Evolutionary conservation across 2,329 filamentous ascomycete genomes (phyloP), one percentile per base, ranked within the genome.

Genomic region (Aspergillus oerlinghausenensis): DNA sequence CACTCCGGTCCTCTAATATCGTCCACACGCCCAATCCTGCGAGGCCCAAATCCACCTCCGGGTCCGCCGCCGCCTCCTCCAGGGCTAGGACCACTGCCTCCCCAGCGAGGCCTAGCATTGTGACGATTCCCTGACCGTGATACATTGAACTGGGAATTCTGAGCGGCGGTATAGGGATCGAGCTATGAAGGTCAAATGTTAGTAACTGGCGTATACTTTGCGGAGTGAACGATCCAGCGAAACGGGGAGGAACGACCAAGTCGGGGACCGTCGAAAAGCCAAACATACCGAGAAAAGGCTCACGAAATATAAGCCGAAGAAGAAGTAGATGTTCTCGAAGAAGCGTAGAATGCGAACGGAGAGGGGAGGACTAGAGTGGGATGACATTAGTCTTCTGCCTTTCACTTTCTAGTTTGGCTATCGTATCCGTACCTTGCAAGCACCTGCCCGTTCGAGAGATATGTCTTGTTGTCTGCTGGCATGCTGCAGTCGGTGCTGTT

Each of bases 1-100:
- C 78, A 80, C 60, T 79, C 77, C n/a, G 77, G 76, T 7, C 69
- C 77, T 28, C 77, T 70, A 52, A 80, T 69, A 73, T 80, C 78
- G 63, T 79, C 76, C 23, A 80, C 72, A 19, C 72, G 71, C 10
- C 78, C 77, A 59, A 80, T 69, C 50, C 71, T 73, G 56, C 71
- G 75, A 32, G 69, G 67, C 26, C 68, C 67, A 52, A 56, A 57
- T 21, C 68, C 64, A 26, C 69, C 65, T 42, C 67, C 65, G 21
- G 65, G 60, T 23, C 67, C 66, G 6, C 64, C 65, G 3, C 65
- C 61, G 11, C 70, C 59, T 2, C 68, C 65, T 50, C 73, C 65
- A 50, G 61, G 61, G 14, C 66, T 56, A n/a, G 49, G 56, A 26
- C 60, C 61, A 50, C 61, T 57, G 49, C 67, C 59, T 45, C 65